These are phyloP conservation scores for Lactifluus piperatus DNA, from an alignment of 768 basidiomycete species.

Conservation along the genomic window DNA sequence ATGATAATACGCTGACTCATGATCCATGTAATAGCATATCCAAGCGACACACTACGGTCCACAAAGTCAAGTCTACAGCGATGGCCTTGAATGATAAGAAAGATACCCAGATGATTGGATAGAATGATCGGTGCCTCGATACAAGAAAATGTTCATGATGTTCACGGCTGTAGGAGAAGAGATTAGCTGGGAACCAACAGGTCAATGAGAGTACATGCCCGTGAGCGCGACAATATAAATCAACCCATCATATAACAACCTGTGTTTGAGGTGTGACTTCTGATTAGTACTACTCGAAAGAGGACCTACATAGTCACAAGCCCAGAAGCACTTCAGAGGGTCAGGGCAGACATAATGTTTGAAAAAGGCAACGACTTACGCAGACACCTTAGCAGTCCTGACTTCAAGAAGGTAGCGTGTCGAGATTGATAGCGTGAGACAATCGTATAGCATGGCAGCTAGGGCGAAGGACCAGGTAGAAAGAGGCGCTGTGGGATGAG, in stretches of 20 bases:
- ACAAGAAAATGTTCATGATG: constrained; percentile 25
- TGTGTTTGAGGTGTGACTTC: constrained; percentile 21
- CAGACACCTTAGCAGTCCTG: constrained; percentile 28
- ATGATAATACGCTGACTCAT: constrained; percentile 31
- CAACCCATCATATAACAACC: constrained; percentile 62
- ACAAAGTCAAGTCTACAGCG: neutral
- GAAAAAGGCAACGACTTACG: constrained; percentile 11
- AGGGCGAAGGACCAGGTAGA: constrained; percentile 54
- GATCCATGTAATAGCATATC: constrained; percentile 30
- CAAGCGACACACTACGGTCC: constrained; percentile 25
- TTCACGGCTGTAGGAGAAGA: constrained; percentile 21
- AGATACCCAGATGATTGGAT: constrained; percentile 21
- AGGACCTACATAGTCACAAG: constrained; percentile 24
- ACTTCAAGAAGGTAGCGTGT: constrained; percentile 44
- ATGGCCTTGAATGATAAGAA: neutral
- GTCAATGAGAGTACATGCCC: constrained; percentile 20
- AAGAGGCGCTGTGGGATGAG: constrained; percentile 19
- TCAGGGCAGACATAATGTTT: neutral
- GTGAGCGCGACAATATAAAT: constrained; percentile 53
- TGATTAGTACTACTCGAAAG: neutral
- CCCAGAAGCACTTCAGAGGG: constrained; percentile 19
- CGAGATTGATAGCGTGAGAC: constrained; percentile 42
- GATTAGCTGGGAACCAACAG: neutral
- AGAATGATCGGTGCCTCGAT: constrained; percentile 16
- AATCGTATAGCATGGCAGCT: constrained; percentile 49